Evolutionary conservation across 306 rosid genomes (phyloP).

Genomic region (Vigna reflexopilosa): DNA sequence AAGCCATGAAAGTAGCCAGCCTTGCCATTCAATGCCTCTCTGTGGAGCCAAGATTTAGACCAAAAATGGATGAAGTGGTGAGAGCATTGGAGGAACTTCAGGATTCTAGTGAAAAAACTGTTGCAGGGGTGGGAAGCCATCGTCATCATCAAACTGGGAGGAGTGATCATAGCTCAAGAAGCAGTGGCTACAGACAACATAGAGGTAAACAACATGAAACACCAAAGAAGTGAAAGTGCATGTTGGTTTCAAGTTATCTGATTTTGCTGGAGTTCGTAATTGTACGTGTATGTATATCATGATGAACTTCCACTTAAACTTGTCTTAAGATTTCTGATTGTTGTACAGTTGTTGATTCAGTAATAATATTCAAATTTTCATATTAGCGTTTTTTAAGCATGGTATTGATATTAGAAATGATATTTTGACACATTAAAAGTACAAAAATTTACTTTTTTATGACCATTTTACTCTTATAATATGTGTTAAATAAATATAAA

Average conservation of each 20-base stretch:
- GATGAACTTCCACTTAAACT: conserved; percentile 29
- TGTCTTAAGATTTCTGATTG: conserved; percentile 35
- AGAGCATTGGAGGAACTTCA: conserved; percentile 72
- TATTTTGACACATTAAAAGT: too few relatives aligned
- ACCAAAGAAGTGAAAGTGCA: conserved; percentile 19
- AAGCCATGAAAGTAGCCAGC: conserved; percentile 70
- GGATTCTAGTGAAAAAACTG: conserved; percentile 45
- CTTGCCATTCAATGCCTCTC: conserved; percentile 76
- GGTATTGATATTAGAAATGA: too few relatives aligned
- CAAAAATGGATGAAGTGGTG: conserved; percentile 82
- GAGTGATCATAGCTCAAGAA: conserved; percentile 48
- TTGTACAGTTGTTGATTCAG: conserved; percentile 58
- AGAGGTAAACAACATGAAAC: conserved; percentile 46
- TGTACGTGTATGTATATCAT: conserved; percentile 39
- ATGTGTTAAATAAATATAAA: too few relatives aligned
- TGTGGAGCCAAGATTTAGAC: conserved; percentile 75
- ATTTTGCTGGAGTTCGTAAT: conserved; percentile 43
- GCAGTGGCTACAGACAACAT: conserved; percentile 44
- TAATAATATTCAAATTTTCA: conserved; percentile 26
- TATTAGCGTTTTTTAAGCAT: not conserved
- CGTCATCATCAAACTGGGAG: conserved; percentile 35
- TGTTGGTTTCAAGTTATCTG: conserved; percentile 25
- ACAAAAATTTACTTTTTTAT: too few relatives aligned
- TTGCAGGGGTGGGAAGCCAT: conserved; percentile 42
- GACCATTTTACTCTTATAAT: too few relatives aligned